Conservation (phyloP, 345 rosid species). For the Lepidium africanum region DNA sequence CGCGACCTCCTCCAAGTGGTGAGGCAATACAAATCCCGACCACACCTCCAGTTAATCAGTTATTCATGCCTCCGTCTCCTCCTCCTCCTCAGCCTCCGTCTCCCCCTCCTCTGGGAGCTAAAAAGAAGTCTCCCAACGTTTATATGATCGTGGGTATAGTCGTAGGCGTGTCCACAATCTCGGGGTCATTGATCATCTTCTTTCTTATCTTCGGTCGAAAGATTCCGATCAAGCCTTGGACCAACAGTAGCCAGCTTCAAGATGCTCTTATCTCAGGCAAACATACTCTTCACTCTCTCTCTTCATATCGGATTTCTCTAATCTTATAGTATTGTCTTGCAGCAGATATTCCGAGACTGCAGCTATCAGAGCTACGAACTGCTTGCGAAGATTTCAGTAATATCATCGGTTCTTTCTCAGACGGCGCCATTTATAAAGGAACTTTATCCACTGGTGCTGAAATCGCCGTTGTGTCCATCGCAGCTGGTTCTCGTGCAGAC, state of each 20-base stretch:
- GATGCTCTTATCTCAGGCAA: conserved; percentile 73
- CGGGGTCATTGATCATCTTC: conserved; percentile 32
- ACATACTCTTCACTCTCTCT: not conserved
- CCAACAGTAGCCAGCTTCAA: conserved; percentile 82
- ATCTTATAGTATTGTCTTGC: not conserved
- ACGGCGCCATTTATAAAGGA: conserved; percentile 75
- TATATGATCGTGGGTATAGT: conserved; percentile 16
- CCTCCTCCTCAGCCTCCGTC: not conserved
- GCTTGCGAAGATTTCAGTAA: conserved; percentile 98
- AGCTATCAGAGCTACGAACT: conserved; percentile 74
- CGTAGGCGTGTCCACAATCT: conserved; percentile 32
- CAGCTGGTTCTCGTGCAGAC: conserved; percentile 36
- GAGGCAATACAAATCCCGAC: not conserved
- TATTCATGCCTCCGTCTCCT: not conserved
- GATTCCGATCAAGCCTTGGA: conserved; percentile 79
- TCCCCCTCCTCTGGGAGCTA: not conserved
- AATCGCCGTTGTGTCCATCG: conserved; percentile 63
- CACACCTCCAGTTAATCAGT: not conserved
- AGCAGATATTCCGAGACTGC: conserved; percentile 77
- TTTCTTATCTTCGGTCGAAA: conserved; percentile 45
- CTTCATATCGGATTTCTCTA: not conserved
- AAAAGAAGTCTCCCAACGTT: not conserved
- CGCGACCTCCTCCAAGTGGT: conserved; percentile 6
- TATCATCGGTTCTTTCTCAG: conserved; percentile 65
- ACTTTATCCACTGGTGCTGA: conserved; percentile 89